Base-by-base conservation (phyloP, 2,329 filamentous ascomycete species). In the Pestalotiopsis sp. region DNA sequence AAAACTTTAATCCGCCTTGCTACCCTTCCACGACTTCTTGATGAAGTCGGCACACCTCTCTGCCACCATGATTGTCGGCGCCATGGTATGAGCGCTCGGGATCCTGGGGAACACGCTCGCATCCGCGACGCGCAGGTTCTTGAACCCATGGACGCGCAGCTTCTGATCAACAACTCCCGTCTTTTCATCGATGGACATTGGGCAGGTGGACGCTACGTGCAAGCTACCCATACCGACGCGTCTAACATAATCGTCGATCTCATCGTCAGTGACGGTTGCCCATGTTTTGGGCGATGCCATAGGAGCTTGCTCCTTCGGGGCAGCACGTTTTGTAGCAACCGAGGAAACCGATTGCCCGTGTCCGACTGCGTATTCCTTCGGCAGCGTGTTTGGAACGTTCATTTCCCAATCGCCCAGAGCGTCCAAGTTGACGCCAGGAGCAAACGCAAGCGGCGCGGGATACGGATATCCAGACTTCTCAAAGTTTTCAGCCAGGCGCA, bases 21-120 rank as follows among this genome's bases (percentile, higher is more conserved):
- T 52, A n/a, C 17, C n/a, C 45, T 66, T n/a, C 70, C 70, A 72
- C 3, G 70, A 68, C 1, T 56, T 57, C 69, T 76, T 76, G 14
- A 79, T 63, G 12, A 79, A 74, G 64, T 77, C 75, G 1, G 77
- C 77, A 39, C 75, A 78, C 45, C 77, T 72, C 63, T 78, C 77
- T 5, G 75, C 77, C 31, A 80, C 71, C 73, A 79, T 77, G 14
- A 77, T 72, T 1, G 70, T 71, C 5, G 77, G 72, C 9, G 75
- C 74, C 73, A 78, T 78, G 2, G 75, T 75, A 66, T 79, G 76
- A 6, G 69, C 72, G 63, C 73, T 75, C 1, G 77, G 72, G 4
- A 77, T 73, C 39, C 65, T 68, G 2, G 78, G 78, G 31, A 80
- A 76, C 3, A 79, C 75, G 36, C 77, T 80, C 2, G 70, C 62